Percentiles rank a stretch among this genome's conserved stretches.
These are phyloP conservation scores for Ustilago hordei DNA, from an alignment of 1,284 basidiomycete genomes.

Conservation along the genomic window DNA sequence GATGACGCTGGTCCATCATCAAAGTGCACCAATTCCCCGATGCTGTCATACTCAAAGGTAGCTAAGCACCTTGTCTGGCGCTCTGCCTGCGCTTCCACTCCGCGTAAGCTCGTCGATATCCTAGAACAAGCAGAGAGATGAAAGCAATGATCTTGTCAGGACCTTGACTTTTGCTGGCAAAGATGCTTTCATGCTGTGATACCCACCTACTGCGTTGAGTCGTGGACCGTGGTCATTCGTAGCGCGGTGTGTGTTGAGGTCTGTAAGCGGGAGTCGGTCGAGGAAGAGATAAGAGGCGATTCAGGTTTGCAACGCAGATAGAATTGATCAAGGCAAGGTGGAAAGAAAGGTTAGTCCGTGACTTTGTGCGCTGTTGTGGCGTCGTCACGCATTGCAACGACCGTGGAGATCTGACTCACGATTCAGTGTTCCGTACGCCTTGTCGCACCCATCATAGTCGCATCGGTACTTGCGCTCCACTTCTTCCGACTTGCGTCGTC, in stretches of 20 bases:
- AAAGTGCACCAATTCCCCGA: neutral
- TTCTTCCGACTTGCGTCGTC: conserved; percentile 66
- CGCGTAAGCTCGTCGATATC: conserved; percentile 34
- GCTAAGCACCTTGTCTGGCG: conserved; percentile 1
- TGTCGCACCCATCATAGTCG: conserved; percentile 82
- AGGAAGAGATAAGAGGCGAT: neutral
- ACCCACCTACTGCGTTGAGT: conserved; percentile 49
- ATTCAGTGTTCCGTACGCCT: conserved; percentile 87
- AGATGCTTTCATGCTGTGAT: neutral
- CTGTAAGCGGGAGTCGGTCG: conserved; percentile 12
- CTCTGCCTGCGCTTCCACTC: conserved; percentile 22
- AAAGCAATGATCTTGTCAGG: conserved; percentile 2
- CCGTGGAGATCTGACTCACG: conserved; percentile 64
- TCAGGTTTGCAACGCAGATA: neutral
- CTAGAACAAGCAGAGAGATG: neutral
- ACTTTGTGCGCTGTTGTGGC: neutral
- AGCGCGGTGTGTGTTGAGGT: conserved; percentile 51
- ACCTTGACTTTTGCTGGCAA: neutral
- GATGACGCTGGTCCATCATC: neutral
- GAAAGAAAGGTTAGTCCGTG: neutral
- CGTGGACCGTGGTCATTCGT: conserved; percentile 46
- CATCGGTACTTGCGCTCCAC: conserved; percentile 89
- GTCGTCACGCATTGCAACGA: conserved; percentile 15
- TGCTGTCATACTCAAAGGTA: neutral
- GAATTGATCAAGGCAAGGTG: neutral